Base-by-base conservation (phyloP, 768 basidiomycete genomes). In the Rhodotorula diobovata region DNA sequence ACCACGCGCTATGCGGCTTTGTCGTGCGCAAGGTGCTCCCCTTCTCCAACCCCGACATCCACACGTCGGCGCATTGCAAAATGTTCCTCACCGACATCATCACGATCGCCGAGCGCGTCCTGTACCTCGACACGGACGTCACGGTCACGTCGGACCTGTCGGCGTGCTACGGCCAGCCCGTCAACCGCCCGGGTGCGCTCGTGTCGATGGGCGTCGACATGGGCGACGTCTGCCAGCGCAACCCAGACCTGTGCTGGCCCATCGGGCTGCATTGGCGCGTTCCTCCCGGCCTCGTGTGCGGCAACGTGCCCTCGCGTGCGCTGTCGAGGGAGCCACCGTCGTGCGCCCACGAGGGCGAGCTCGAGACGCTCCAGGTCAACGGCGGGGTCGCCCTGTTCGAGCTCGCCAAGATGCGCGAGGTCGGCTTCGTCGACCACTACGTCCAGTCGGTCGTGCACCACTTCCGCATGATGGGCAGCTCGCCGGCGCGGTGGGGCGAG, bases 121-220 rank as follows among this genome's bases (percentile, higher is more conserved):
- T 75, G 14, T 75, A 72, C 53, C 74, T 75, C 54, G 74, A 75
- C 57, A 75, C 71, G 57, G 74, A 75, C 61, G 60, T 63, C n/a
- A 70, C 74, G 20, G 68, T 75, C 63, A 35, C 63, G 21, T 62
- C 60, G 23, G 67, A 69, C 64, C 58, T 75, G 34, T 45, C 67
- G 9, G n/a, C 46, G 2, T 75, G 74, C 66, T 75, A 69, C 67
- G 51, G 25, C 30, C 20, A 30, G 11, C 64, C 70, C 28, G 25
- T 16, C 16, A 15, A 18, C 16, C 58, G 50, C 25, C 48, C 67
- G 11, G 16, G 39, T 34, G 67, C 67, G 32, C 66, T 74, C 56
- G 51, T 75, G 39, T 66, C 67, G 32, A 75, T 75, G 74, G 63
- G 57, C 15, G 65, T 72, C 63, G 74, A 75, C 67, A 75, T 75